These are phyloP conservation scores for Xylariaceae sp. DNA, from an alignment of 2,329 filamentous ascomycete species.

Conservation along the genomic window DNA sequence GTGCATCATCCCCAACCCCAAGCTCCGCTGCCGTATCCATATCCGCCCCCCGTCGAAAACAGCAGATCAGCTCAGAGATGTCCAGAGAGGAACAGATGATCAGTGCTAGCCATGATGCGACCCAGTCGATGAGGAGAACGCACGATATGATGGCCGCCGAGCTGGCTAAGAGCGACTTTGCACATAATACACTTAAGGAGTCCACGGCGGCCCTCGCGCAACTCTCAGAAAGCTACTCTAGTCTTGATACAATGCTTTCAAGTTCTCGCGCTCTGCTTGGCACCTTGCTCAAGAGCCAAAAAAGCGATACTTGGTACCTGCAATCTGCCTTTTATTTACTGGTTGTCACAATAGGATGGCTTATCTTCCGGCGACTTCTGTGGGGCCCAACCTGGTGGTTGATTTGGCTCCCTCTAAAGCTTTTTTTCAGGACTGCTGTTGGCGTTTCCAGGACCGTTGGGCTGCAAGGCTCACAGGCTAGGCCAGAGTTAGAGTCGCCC, in stretches of 20 bases:
- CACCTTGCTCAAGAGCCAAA: constrained; percentile 83
- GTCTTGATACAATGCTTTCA: constrained; percentile 76
- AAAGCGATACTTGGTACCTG: constrained; percentile 98
- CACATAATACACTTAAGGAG: constrained; percentile 84
- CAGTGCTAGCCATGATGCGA: constrained; percentile 82
- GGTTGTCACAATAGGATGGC: constrained; percentile 77
- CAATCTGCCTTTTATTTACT: constrained; percentile 88
- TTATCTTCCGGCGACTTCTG: constrained; percentile 81
- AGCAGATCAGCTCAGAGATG: constrained; percentile 42
- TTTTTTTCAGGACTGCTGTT: constrained; percentile 65
- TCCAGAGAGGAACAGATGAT: constrained; percentile 71
- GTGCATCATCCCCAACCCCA: constrained; percentile 43
- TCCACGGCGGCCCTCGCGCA: constrained; percentile 82
- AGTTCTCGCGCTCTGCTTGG: constrained; percentile 77
- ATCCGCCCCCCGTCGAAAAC: constrained; percentile 43
- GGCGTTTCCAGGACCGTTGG: constrained; percentile 61
- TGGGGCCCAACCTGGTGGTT: constrained; percentile 94
- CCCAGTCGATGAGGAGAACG: constrained; percentile 79
- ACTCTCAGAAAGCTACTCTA: constrained; percentile 80
- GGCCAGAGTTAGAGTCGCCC: constrained; percentile 31
- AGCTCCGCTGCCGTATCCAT: constrained; percentile 31
- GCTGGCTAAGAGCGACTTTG: constrained; percentile 85
- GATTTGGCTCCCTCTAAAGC: constrained; percentile 78
- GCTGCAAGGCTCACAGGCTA: constrained; percentile 39
- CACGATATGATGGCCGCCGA: constrained; percentile 87